Conservation (phyloP, 2,329 filamentous ascomycete species). For the Paradendryphiella salina region DNA sequence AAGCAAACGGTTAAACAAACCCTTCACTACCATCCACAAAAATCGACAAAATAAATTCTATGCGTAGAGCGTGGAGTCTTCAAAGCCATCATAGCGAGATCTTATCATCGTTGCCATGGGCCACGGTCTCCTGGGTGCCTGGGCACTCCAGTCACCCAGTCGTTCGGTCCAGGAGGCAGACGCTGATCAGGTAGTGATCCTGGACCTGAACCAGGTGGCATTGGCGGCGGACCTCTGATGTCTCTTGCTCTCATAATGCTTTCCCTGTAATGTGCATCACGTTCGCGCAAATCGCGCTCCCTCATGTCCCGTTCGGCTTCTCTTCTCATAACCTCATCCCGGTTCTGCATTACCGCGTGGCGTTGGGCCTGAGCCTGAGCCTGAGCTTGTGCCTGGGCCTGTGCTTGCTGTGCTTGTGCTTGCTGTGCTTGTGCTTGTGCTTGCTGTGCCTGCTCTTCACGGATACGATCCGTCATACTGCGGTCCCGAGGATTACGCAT, state of each 20-base stretch:
- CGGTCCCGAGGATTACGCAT: slow-evolving; percentile 25
- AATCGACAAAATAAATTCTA: too few relatives aligned
- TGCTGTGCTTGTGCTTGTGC: slow-evolving; percentile 13
- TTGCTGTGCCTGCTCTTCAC: slow-evolving; percentile 30
- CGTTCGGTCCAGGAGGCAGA: slow-evolving; percentile 22
- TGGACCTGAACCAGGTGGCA: slow-evolving; percentile 19
- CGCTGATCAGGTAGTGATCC: slow-evolving; percentile 22
- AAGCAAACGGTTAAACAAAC: too few relatives aligned
- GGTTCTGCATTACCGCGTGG: slow-evolving; percentile 24
- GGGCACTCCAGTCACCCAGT: slow-evolving; percentile 25
- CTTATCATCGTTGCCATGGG: slow-evolving; percentile 17
- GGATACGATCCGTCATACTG: slow-evolving; percentile 35
- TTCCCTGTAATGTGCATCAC: slow-evolving; percentile 26
- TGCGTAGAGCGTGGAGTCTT: too few relatives aligned
- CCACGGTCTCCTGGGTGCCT: slow-evolving; percentile 24
- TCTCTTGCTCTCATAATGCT: slow-evolving; percentile 25
- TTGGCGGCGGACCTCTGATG: slow-evolving; percentile 22
- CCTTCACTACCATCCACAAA: too few relatives aligned
- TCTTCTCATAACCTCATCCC: slow-evolving; percentile 30
- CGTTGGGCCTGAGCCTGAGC: slow-evolving; percentile 8
- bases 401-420: slow-evolving; percentile 2
- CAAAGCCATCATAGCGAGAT: background rate
- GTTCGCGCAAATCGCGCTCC: slow-evolving; percentile 25
- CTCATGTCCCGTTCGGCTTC: slow-evolving; percentile 31
- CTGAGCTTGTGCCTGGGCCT: slow-evolving; percentile 3